phyloP scores from a whole-genome alignment of 148 eudicot species.

The Chenopodium berlandieri region DNA sequence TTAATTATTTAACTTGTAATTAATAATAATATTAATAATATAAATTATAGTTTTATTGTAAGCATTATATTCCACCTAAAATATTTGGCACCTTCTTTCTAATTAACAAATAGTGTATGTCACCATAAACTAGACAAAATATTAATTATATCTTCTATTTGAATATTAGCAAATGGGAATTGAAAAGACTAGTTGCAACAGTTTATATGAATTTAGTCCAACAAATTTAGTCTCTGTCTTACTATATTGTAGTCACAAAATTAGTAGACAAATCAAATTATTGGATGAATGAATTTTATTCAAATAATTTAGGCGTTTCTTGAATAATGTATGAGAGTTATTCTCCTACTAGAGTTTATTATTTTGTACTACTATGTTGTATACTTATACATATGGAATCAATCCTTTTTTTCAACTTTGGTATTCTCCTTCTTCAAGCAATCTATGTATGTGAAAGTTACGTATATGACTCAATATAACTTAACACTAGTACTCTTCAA shows the following conservation, averaged over 20 bases:
- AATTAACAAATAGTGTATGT: slow-evolving; percentile 12
- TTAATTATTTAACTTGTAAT: slow-evolving; percentile 3
- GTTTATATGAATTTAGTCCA: slow-evolving; percentile 9
- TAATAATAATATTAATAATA: too few species aligned
- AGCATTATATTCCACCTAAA: slow-evolving; percentile 30
- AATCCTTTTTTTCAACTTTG: background rate
- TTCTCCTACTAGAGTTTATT: too few species aligned
- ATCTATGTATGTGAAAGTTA: background rate
- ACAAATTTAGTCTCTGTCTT: slow-evolving; percentile 17
- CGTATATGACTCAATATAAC: background rate
- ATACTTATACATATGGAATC: background rate
- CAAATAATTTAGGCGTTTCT: background rate
- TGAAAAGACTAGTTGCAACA: slow-evolving; percentile 1
- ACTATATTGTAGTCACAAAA: background rate
- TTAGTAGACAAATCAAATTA: slow-evolving; percentile 12
- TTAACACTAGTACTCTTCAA: background rate
- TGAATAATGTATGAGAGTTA: background rate
- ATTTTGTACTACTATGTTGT: too few species aligned
- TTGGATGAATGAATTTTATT: background rate
- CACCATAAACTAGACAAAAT: slow-evolving; percentile 20
- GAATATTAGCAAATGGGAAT: slow-evolving; percentile 21
- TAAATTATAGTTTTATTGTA: background rate
- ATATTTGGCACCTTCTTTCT: slow-evolving; percentile 22
- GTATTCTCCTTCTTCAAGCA: background rate
- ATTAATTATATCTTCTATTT: slow-evolving; percentile 2